Evolutionary conservation across 2,329 filamentous ascomycete genomes (phyloP).

Genomic region (Pseudocercospora cruenta): DNA sequence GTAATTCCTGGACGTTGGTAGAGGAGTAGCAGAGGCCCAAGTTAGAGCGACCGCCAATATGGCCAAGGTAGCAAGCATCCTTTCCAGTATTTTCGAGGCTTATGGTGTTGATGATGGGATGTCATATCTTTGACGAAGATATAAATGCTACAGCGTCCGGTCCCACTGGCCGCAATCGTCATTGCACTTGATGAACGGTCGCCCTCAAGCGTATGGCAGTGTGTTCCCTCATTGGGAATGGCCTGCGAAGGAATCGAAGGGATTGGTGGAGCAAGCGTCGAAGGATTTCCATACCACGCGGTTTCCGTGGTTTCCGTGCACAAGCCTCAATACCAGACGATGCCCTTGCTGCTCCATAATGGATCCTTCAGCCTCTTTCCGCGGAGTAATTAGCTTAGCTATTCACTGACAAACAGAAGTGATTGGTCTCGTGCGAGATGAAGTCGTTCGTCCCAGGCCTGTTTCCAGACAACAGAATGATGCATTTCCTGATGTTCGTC

Average conservation of each 20-base stretch:
- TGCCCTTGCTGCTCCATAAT: not conserved
- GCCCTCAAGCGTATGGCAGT: not conserved
- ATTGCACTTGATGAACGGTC: not conserved
- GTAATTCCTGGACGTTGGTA: not conserved
- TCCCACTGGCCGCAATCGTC: not conserved
- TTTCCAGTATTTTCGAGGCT: not conserved
- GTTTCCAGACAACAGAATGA: no score
- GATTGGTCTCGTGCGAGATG: not conserved
- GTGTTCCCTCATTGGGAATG: not conserved
- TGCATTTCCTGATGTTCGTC: no score
- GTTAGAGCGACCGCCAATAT: not conserved
- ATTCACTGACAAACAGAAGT: not conserved
- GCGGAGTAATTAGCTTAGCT: not conserved
- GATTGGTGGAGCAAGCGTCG: not conserved
- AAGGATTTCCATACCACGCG: not conserved
- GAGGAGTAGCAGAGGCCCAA: not conserved
- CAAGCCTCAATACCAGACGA: not conserved
- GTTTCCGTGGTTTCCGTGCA: no score
- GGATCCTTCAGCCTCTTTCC: not conserved
- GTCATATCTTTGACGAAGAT: no score
- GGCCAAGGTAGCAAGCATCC: not conserved
- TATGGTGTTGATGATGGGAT: not conserved
- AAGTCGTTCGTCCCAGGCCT: not conserved
- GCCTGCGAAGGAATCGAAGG: not conserved
- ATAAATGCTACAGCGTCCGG: no score